Evolutionary conservation across 2,329 filamentous ascomycete species (phyloP).

Genomic region (Coniochaeta sp.): DNA sequence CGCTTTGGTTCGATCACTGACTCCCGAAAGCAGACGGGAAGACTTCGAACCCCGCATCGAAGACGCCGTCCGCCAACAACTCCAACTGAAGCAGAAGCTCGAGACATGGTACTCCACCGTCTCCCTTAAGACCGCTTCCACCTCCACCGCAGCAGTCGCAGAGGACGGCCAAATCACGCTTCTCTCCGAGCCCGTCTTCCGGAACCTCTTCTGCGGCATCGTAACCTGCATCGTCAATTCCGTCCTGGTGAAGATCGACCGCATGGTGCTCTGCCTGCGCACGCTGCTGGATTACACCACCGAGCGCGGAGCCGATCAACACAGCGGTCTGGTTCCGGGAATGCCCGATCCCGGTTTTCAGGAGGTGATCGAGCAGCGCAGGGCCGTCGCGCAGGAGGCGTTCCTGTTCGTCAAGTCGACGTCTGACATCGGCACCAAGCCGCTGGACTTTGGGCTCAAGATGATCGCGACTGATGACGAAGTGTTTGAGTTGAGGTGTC

Average conservation of each 20-base stretch:
- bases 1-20: background rate
- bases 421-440: background rate
- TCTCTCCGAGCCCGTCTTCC: background rate
- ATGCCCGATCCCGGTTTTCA: background rate
- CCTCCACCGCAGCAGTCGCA: background rate
- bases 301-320: background rate
- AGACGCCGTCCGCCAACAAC: background rate
- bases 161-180: background rate
- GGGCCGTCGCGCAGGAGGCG: background rate
- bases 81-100: background rate
- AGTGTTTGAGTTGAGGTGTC: background rate
- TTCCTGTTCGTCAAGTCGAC: background rate
- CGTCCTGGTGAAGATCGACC: slow-evolving; percentile 2
- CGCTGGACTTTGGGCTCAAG: slow-evolving; percentile 1
- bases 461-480: background rate
- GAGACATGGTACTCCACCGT: background rate
- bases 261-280: background rate
- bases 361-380: background rate
- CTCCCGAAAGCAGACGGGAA: background rate
- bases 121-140: background rate
- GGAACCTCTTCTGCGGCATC: background rate
- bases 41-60: background rate
- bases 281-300: background rate
- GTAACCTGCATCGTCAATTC: slow-evolving; percentile 2
- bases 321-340: too few species aligned